Evolutionary conservation across 176 grass and related monocot species (phyloP).

Genomic region (Eleusine coracana): DNA sequence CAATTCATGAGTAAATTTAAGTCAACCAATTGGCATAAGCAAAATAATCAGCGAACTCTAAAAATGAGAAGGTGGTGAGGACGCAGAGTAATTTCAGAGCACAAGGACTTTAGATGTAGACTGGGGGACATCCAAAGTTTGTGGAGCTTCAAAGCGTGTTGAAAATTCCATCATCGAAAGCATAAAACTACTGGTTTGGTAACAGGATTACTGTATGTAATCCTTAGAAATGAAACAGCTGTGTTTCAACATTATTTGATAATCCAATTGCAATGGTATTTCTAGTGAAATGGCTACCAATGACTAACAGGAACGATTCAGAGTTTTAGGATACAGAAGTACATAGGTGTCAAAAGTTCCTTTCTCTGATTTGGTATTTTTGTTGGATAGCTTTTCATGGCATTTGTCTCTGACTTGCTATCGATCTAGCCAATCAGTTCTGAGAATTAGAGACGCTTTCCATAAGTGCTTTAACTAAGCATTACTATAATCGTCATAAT

Average conservation of each 20-base stretch:
- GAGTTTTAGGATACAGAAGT: background rate
- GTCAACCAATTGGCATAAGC: background rate
- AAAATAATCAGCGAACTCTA: constrained; percentile 6
- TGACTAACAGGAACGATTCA: background rate
- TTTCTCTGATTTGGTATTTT: background rate
- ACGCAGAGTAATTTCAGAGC: background rate
- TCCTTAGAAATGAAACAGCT: constrained; percentile 20
- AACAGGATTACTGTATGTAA: background rate
- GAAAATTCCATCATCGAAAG: background rate
- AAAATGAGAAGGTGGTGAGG: background rate
- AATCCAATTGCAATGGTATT: background rate
- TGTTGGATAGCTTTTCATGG: constrained; percentile 8
- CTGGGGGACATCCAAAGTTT: background rate
- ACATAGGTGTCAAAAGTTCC: background rate
- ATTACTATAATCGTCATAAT: background rate
- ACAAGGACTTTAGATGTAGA: constrained; percentile 25
- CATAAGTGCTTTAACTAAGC: background rate
- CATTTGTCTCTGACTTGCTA: constrained; percentile 24
- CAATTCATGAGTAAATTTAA: background rate
- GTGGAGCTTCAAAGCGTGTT: background rate
- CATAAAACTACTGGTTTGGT: constrained; percentile 3
- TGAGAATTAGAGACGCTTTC: background rate
- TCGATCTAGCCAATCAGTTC: constrained; percentile 5
- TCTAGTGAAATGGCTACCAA: background rate
- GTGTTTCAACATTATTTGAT: background rate